Evolutionary conservation across 2,329 filamentous ascomycete genomes (phyloP).

Genomic region (Pseudogymnoascus sp.): DNA sequence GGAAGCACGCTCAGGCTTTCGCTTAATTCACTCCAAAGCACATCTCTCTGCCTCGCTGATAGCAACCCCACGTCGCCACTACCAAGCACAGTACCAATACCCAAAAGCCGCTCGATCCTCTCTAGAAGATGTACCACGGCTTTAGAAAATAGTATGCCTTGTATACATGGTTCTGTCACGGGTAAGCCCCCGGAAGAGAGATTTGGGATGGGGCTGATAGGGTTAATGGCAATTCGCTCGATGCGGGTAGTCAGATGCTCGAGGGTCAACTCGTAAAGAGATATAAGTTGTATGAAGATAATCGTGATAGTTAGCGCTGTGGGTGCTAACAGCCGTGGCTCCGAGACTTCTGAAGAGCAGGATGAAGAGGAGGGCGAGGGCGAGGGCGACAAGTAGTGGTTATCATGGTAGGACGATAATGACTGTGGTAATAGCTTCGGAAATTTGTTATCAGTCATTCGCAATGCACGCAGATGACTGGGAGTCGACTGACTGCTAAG

Average conservation of each 20-base stretch:
- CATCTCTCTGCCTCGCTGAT: constrained; percentile 1
- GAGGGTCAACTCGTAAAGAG: neutral
- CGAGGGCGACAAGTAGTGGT: neutral
- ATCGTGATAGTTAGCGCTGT: neutral
- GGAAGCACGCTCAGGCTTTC: neutral
- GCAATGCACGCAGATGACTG: neutral
- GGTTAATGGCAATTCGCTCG: neutral
- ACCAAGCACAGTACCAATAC: neutral
- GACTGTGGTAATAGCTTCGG: neutral
- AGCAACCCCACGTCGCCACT: neutral
- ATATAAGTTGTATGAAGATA: neutral
- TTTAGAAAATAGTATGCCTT: neutral
- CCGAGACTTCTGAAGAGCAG: neutral
- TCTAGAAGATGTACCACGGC: neutral
- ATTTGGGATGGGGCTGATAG: neutral
- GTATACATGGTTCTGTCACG: neutral
- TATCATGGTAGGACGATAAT: neutral
- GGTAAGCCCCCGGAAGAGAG: neutral
- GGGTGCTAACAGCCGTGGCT: neutral
- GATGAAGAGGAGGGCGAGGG: neutral
- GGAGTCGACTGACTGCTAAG: neutral
- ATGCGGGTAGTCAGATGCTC: neutral
- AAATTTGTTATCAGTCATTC: neutral
- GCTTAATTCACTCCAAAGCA: constrained; percentile 1
- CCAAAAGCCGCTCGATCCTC: neutral